Conservation (phyloP, 345 rosid genomes). For the Orychophragmus violaceus region DNA sequence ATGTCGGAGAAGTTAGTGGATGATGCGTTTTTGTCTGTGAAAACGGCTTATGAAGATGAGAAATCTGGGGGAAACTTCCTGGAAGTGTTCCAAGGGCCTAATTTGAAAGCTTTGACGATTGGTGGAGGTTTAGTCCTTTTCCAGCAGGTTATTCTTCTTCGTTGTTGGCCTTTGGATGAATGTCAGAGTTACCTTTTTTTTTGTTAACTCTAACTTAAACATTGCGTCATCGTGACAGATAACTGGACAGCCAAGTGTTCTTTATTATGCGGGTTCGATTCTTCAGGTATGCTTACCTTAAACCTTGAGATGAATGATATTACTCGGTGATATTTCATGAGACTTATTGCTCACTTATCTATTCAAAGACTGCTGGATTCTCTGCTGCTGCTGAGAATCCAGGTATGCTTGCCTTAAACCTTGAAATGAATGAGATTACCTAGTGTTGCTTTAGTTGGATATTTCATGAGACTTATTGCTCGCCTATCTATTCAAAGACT, state of each 20-base stretch:
- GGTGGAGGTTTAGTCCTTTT: constrained; percentile 96
- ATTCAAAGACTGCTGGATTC: constrained; percentile 79
- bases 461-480: constrained; percentile 10
- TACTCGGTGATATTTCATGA: constrained; percentile 5
- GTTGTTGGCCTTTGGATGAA: not conserved
- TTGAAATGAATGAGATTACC: not conserved
- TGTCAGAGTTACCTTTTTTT: no score
- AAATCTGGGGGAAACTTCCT: constrained; percentile 65
- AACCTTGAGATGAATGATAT: not conserved
- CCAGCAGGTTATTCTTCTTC: constrained; percentile 28
- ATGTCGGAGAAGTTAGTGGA: constrained; percentile 69
- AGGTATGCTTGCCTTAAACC: constrained; percentile 43
- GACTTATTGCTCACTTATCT: constrained; percentile 1
- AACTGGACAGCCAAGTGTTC: constrained; percentile 66
- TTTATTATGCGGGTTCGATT: constrained; percentile 91
- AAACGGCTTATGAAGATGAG: constrained; percentile 55
- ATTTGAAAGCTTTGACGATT: constrained; percentile 85
- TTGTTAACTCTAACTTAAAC: constrained; percentile 12
- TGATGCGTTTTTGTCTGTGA: constrained; percentile 56
- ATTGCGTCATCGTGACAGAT: constrained; percentile 25
- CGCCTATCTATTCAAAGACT: constrained; percentile 36
- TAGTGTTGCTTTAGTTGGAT: not conserved
- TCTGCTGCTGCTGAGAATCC: constrained; percentile 99
- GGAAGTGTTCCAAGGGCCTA: constrained; percentile 86
- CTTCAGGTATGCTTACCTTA: constrained; percentile 61